These are phyloP conservation scores for Wickerhamomyces sp. DNA, from an alignment of 1,139 yeast species.

Conservation along the genomic window DNA sequence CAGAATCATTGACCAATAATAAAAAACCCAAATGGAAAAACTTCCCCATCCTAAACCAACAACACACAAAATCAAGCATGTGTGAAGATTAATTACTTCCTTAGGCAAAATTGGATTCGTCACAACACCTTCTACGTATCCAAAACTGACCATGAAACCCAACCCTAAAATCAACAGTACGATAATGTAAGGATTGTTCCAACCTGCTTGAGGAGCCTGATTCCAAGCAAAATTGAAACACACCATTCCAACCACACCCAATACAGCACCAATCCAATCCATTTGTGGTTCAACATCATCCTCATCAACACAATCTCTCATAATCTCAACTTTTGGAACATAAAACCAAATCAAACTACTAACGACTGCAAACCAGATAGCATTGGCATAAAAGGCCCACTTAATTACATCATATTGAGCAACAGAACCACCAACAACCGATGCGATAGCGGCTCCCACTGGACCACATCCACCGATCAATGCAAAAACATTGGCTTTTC, in stretches of 20 bases:
- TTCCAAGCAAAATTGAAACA: slow-evolving; percentile 48
- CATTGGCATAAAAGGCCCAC: slow-evolving; percentile 46
- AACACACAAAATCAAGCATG: slow-evolving; percentile 29
- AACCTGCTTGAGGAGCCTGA: slow-evolving; percentile 50
- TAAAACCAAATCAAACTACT: slow-evolving; percentile 27
- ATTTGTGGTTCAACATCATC: slow-evolving; percentile 21
- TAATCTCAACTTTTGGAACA: slow-evolving; percentile 31
- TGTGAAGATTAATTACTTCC: slow-evolving; percentile 32
- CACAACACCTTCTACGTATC: slow-evolving; percentile 25
- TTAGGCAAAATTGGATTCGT: slow-evolving; percentile 41
- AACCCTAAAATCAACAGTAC: slow-evolving; percentile 40
- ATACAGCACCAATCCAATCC: slow-evolving; percentile 41
- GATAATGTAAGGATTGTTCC: slow-evolving; percentile 42
- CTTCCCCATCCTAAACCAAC: slow-evolving; percentile 52
- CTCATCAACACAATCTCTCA: slow-evolving; percentile 7
- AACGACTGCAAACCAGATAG: slow-evolving; percentile 32
- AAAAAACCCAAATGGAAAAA: slow-evolving; percentile 46
- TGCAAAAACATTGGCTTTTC: slow-evolving; percentile 48
- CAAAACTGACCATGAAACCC: slow-evolving; percentile 27
- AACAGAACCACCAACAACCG: slow-evolving; percentile 42
- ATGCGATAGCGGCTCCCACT: slow-evolving; percentile 46
- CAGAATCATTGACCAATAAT: slow-evolving; percentile 33
- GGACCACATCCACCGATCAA: slow-evolving; percentile 54
- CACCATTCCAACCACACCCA: slow-evolving; percentile 44
- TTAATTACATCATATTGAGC: slow-evolving; percentile 44